Percentiles rank a stretch among this genome's conserved stretches.
Conservation (phyloP, 441 rosid species). For the Iberis amara region DNA sequence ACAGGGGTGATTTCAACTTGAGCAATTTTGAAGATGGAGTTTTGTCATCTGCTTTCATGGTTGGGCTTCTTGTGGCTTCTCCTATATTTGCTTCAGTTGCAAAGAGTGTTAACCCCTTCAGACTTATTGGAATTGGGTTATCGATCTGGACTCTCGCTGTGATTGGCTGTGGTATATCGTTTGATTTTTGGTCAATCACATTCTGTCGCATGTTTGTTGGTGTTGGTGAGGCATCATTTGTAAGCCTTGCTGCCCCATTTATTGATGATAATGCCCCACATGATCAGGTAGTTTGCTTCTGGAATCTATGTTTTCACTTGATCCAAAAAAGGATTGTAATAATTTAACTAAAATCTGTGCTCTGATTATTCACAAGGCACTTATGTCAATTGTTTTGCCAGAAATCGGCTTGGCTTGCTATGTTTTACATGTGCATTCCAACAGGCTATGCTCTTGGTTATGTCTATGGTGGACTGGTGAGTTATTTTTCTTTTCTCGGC, state of each 20-base stretch:
- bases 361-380: conserved; percentile 7
- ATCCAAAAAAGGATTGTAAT: neutral
- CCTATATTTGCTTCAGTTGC: conserved; percentile 90
- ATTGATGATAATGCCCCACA: conserved; percentile 93
- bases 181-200: conserved; percentile 84
- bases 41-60: conserved; percentile 94
- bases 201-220: conserved; percentile 93
- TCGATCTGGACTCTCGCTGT: conserved; percentile 83
- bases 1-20: conserved; percentile 78
- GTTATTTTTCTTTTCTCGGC: conserved; percentile 30
- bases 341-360: neutral
- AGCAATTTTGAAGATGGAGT: conserved; percentile 87
- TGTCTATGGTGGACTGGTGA: conserved; percentile 81
- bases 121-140: conserved; percentile 91
- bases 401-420: conserved; percentile 88
- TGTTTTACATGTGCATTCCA: conserved; percentile 96
- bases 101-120: conserved; percentile 81
- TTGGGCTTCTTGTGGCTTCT: conserved; percentile 87
- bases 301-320: neutral
- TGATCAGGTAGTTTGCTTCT: conserved; percentile 48
- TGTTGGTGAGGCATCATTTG: conserved; percentile 97
- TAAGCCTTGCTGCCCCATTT: conserved; percentile 96
- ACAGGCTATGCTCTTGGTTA: conserved; percentile 89
- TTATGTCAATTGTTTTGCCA: conserved; percentile 33
- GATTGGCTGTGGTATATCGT: conserved; percentile 71